A percentile compares a stretch with the other conserved stretches of the same genome.
Evolutionary conservation across 129 eudicot genomes (phyloP).

Genomic region (Flaveria brownii): DNA sequence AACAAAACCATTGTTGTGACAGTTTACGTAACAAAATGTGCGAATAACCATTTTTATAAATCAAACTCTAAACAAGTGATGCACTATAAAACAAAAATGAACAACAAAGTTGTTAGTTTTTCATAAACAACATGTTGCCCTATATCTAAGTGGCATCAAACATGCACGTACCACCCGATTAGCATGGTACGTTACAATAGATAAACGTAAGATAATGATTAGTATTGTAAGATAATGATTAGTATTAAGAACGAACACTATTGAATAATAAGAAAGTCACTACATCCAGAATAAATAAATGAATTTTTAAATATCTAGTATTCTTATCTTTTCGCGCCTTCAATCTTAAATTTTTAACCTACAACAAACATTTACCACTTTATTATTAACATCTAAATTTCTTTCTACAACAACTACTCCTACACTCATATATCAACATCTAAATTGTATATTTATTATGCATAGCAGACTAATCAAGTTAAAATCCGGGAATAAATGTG

Average conservation of each 20-base stretch:
- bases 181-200: background rate
- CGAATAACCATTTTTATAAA: background rate
- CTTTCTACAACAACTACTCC: too few species aligned
- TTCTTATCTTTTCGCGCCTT: too few species aligned
- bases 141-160: background rate
- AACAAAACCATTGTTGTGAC: too few species aligned
- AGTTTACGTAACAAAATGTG: background rate
- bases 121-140: slow-evolving; percentile 3
- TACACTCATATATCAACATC: too few species aligned
- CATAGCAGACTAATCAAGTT: too few species aligned
- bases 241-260: background rate
- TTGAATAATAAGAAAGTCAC: too few species aligned
- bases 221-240: background rate
- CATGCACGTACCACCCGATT: background rate
- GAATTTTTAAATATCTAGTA: too few species aligned
- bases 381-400: too few species aligned
- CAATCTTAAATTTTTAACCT: too few species aligned
- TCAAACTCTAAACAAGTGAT: background rate
- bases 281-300: background rate
- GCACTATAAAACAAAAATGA: background rate
- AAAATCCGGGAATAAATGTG: too few species aligned
- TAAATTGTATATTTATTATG: too few species aligned
- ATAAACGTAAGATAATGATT: background rate
- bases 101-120: background rate
- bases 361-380: too few species aligned